Base-by-base conservation (phyloP, 805 yeast species). In the Kodamaea fukazawae region DNA sequence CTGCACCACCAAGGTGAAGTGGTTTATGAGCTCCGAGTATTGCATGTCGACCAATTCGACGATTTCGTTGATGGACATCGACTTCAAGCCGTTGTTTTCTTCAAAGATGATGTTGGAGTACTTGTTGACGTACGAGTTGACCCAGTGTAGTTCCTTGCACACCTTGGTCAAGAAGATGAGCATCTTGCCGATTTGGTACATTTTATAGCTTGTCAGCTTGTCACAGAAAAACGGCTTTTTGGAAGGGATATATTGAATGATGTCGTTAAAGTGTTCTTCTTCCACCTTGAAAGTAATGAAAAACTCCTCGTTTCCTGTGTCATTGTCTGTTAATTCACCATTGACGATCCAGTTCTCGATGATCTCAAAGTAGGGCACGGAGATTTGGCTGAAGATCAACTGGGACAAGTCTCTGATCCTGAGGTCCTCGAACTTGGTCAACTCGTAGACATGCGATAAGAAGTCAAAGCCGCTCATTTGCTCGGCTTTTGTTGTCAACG, bases 101-200 rank as follows among this genome's bases (percentile, higher is more conserved):
- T 48, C 59, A 53, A 54, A 58, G 3, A 68, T 50, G 28, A 58
- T 45, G 7, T 53, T 45, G 13, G 65, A 53, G 43, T 65, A 67
- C 40, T 64, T 60, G 28, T 41, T 40, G 6, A 70, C 60, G 50
- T 68, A 71, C 4, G 64, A 60, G 48, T 72, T 75, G 6, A 74
- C 58, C 90, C 93, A 87, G 29, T 71, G 71, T 18, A 78, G 61
- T 49, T 86, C 93, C 25, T 75, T 74, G 59, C 96, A 87, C 32
- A 74, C 73, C 18, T 66, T 66, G 27, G 78, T 75, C 33, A 90
- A 61, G 54, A 82, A 90, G 7, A 77, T 70, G 4, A 82, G 63
- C 5, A 86, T 75, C 45, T 83, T 80, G 0, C 99, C 99, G 13
- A 84, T 78, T 36, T 82, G 79, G 48, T 67, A 78, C 4, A 81